A percentile compares a stretch with the other conserved stretches of the same genome.
Evolutionary conservation across 352 stramenopile species (phyloP).

Genomic region (Phytophthora brassicae): DNA sequence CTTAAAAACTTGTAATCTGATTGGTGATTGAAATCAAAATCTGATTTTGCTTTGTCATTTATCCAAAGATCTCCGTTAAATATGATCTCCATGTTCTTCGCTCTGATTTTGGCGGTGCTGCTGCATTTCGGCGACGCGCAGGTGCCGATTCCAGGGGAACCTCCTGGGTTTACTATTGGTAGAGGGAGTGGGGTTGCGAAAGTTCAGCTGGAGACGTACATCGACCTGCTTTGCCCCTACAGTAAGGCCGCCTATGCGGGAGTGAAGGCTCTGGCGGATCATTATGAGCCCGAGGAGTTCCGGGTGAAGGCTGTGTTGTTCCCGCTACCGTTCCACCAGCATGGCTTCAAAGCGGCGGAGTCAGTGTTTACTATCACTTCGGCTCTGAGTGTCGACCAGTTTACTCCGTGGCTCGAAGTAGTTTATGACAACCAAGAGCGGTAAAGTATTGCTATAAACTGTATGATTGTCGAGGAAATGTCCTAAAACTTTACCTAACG

Average conservation of each 20-base stretch:
- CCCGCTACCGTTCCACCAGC: conserved; percentile 68
- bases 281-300: conserved; percentile 61
- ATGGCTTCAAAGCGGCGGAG: conserved; percentile 67
- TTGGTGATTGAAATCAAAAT: conserved; percentile 16
- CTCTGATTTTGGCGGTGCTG: conserved; percentile 9
- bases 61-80: conserved; percentile 20
- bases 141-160: conserved; percentile 57
- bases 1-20: background rate
- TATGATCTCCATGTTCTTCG: conserved; percentile 23
- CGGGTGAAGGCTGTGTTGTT: conserved; percentile 69
- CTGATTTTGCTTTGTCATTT: conserved; percentile 9
- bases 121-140: conserved; percentile 33
- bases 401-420: conserved; percentile 61
- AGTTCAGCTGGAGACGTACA: conserved; percentile 79
- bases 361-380: conserved; percentile 61
- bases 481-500: too few species aligned
- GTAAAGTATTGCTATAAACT: conserved; percentile 33
- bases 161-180: conserved; percentile 68
- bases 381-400: conserved; percentile 49
- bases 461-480: too few species aligned
- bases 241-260: conserved; percentile 65
- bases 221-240: conserved; percentile 76
- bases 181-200: conserved; percentile 41
- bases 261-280: conserved; percentile 56
- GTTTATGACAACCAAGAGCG: conserved; percentile 75